phyloP scores from a whole-genome alignment of 176 grass and related monocot genomes.

The Cocos nucifera region DNA sequence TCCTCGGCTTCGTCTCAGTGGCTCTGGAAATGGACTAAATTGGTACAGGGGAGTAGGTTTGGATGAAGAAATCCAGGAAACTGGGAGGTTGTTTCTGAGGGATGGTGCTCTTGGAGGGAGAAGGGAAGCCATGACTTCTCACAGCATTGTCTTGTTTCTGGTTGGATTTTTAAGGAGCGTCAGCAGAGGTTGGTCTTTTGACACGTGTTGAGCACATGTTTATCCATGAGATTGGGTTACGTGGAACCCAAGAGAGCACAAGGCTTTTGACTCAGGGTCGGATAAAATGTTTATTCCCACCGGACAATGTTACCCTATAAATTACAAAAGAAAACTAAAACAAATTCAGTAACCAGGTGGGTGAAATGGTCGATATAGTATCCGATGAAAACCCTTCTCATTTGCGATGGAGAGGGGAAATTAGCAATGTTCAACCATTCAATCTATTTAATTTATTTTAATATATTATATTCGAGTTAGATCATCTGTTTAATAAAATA shows the following conservation, averaged over 20 bases:
- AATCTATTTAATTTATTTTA: too few species aligned
- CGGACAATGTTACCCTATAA: neutral
- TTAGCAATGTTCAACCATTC: too few species aligned
- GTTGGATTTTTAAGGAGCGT: slow-evolving; percentile 1
- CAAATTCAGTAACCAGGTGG: too few species aligned
- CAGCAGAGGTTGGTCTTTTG: slow-evolving; percentile 7
- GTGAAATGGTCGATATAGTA: too few species aligned
- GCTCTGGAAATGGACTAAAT: slow-evolving; percentile 2
- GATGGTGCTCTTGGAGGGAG: slow-evolving; percentile 14
- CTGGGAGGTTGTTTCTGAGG: slow-evolving; percentile 22
- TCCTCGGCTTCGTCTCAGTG: neutral
- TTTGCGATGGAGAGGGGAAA: too few species aligned
- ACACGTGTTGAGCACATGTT: neutral
- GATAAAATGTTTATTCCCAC: slow-evolving; percentile 1
- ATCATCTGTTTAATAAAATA: too few species aligned
- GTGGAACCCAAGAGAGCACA: neutral
- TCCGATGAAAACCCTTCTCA: too few species aligned
- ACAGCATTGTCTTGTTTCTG: slow-evolving; percentile 11
- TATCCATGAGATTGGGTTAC: neutral
- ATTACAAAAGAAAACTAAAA: too few species aligned
- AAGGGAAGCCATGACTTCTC: slow-evolving; percentile 28
- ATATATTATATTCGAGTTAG: too few species aligned
- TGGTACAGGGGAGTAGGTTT: slow-evolving; percentile 20
- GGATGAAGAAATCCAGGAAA: slow-evolving; percentile 44
- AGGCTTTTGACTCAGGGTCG: neutral